These are phyloP conservation scores for Scheffersomyces titani DNA, from an alignment of 1,139 yeast species.

Conservation along the genomic window DNA sequence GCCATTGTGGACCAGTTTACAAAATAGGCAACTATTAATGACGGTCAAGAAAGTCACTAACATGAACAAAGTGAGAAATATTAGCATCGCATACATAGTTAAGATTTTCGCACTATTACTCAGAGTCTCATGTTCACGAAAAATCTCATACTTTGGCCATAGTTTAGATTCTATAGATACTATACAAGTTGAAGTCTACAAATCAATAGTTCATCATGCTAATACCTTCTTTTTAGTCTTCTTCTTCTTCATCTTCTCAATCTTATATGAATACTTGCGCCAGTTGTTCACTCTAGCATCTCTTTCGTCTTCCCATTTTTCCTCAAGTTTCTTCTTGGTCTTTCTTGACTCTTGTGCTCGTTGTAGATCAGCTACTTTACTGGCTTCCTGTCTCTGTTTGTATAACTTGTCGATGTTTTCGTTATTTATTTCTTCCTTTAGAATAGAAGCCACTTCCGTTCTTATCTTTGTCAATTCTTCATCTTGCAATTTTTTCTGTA, in stretches of 20 bases:
- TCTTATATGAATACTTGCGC: conserved; percentile 52
- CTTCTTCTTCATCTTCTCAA: conserved; percentile 43
- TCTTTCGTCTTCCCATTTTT: conserved; percentile 64
- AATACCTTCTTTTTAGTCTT: conserved; percentile 37
- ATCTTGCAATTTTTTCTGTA: conserved; percentile 36
- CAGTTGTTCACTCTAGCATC: conserved; percentile 63
- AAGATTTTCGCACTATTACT: background rate
- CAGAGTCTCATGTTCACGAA: background rate
- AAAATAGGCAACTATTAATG: too few relatives aligned
- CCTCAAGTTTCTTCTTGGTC: conserved; percentile 39
- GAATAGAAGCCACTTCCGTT: conserved; percentile 33
- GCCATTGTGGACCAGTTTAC: conserved; percentile 3
- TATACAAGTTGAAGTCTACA: background rate
- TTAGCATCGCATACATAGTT: background rate
- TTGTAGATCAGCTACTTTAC: conserved; percentile 20
- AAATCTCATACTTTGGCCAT: background rate
- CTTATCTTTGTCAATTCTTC: conserved; percentile 21
- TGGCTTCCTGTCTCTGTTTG: conserved; percentile 29
- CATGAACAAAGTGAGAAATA: background rate
- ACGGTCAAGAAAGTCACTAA: too few relatives aligned
- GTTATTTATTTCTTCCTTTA: conserved; percentile 35
- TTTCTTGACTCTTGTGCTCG: conserved; percentile 41
- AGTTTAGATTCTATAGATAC: background rate
- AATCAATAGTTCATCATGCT: conserved; percentile 20
- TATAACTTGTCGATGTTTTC: conserved; percentile 36